Conservation (phyloP, 306 rosid species). For the Canavalia gladiata region DNA sequence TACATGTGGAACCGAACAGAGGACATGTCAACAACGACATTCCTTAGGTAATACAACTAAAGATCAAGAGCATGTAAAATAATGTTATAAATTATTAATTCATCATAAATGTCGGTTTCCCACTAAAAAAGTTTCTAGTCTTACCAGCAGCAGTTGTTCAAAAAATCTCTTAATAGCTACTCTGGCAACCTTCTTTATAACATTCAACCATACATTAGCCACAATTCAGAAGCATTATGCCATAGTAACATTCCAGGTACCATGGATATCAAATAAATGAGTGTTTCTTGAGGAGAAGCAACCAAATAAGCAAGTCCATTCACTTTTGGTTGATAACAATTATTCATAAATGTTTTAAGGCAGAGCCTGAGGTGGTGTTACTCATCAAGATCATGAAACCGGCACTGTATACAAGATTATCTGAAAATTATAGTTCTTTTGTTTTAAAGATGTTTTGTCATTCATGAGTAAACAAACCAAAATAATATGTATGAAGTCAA, state of each 20-base stretch:
- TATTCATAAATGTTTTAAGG: not conserved
- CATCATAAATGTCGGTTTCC: constrained; percentile 2
- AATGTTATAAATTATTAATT: not conserved
- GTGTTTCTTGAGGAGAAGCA: constrained; percentile 12
- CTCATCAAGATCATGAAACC: constrained; percentile 2
- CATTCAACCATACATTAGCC: not conserved
- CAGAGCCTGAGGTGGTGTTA: constrained; percentile 1
- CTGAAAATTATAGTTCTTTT: not conserved
- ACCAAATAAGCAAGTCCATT: not conserved
- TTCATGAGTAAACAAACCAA: not conserved
- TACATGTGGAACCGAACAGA: not conserved
- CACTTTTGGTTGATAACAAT: constrained; percentile 6
- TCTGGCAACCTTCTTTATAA: constrained; percentile 27
- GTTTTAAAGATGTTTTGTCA: not conserved
- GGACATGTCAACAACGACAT: constrained; percentile 23
- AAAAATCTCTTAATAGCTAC: constrained; percentile 7
- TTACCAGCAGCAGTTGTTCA: not conserved
- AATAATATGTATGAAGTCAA: not conserved
- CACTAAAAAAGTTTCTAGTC: not conserved
- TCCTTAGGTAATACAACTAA: not conserved
- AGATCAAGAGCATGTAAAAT: not conserved
- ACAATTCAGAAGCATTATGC: constrained; percentile 36
- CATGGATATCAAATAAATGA: not conserved
- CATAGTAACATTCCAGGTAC: constrained; percentile 24
- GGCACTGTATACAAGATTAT: constrained; percentile 30